phyloP scores from a whole-genome alignment of 331 rosid genomes.

The Quercus lobata region DNA sequence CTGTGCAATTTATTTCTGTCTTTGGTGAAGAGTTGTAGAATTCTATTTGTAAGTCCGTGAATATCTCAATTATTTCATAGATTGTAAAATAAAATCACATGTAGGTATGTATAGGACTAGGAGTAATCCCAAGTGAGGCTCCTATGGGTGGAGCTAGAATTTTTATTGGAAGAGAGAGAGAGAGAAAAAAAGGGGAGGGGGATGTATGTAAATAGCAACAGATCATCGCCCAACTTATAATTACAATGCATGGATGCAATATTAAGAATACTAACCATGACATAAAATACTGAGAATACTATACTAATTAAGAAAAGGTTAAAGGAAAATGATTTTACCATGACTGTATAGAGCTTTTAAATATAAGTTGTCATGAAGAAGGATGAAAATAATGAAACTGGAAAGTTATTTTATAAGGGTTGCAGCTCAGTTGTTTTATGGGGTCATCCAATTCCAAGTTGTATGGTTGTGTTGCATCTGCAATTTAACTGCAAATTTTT shows the following conservation, averaged over 20 bases:
- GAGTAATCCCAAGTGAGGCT: not conserved
- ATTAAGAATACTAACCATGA: not conserved
- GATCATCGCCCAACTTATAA: not conserved
- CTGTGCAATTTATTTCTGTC: not conserved
- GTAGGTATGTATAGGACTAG: not conserved
- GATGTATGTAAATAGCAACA: not conserved
- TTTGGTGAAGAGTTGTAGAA: not conserved
- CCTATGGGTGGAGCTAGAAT: not conserved
- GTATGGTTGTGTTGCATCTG: not conserved
- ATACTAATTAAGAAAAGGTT: not conserved
- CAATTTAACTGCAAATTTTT: not conserved
- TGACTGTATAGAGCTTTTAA: not conserved
- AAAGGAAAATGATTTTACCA: not conserved
- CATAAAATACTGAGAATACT: not conserved
- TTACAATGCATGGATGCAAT: not conserved
- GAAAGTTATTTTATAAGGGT: not conserved
- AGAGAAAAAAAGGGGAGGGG: not conserved
- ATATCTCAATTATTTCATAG: not conserved
- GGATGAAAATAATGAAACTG: not conserved
- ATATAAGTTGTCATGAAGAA: not conserved
- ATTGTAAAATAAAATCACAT: not conserved
- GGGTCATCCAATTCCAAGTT: not conserved
- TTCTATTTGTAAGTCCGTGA: not conserved
- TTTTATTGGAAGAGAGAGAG: not conserved
- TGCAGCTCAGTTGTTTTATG: not conserved